phyloP scores from a whole-genome alignment of 2,329 filamentous ascomycete species.

The Davidsoniella virescens region DNA sequence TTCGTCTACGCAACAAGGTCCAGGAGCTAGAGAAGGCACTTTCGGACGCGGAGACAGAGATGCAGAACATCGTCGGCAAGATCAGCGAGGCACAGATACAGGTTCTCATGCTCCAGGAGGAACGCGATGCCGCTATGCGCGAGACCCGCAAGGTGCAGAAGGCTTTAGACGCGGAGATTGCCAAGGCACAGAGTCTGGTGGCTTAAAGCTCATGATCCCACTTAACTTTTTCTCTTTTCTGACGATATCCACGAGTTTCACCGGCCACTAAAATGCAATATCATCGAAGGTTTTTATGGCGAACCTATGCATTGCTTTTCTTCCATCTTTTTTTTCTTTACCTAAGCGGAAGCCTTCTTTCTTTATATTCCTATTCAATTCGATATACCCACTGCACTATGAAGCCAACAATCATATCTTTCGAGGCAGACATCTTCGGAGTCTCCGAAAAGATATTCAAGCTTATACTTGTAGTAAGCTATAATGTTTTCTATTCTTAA shows the following conservation, averaged over 20 bases:
- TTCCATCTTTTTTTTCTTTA: background rate
- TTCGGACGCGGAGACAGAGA: slow-evolving; percentile 47
- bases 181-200: slow-evolving; percentile 6
- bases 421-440: background rate
- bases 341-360: background rate
- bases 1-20: slow-evolving; percentile 61
- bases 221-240: too few species aligned
- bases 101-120: slow-evolving; percentile 62
- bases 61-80: slow-evolving; percentile 63
- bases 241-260: too few species aligned
- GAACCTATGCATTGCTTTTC: background rate
- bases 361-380: background rate
- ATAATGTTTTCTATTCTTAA: background rate
- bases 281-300: background rate
- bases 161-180: slow-evolving; percentile 45
- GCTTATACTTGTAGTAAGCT: background rate
- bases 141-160: slow-evolving; percentile 54
- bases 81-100: slow-evolving; percentile 76
- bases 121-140: slow-evolving; percentile 56
- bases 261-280: background rate
- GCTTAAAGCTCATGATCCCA: background rate
- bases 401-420: background rate
- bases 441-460: too few species aligned
- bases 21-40: slow-evolving; percentile 67
- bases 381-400: background rate